Evolutionary conservation across 441 rosid species (phyloP).

Genomic region (Pelargonium citronellum): DNA sequence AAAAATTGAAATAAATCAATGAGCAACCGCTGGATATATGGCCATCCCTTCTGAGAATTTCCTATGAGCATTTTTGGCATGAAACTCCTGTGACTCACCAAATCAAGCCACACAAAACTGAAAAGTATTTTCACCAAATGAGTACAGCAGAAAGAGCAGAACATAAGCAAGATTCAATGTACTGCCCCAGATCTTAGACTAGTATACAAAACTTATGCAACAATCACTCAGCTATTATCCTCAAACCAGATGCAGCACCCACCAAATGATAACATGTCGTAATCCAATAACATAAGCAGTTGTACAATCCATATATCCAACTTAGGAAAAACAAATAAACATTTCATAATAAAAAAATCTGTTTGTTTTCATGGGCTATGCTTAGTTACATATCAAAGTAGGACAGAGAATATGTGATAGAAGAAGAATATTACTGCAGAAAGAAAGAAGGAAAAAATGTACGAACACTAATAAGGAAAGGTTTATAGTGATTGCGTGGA

Average conservation of each 20-base stretch:
- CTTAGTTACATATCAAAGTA: no score
- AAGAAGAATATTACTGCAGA: no score
- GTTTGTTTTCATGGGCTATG: no score
- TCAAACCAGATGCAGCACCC: background rate
- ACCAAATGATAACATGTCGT: no score
- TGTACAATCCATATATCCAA: no score
- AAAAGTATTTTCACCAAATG: conserved; percentile 22
- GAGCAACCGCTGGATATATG: conserved; percentile 82
- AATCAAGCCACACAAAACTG: conserved; percentile 99
- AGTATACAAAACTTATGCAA: background rate
- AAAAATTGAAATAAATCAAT: conserved; percentile 91
- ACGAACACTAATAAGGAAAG: no score
- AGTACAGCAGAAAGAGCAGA: conserved; percentile 15
- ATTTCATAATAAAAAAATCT: no score
- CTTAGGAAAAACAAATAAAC: no score
- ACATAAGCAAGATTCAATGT: background rate
- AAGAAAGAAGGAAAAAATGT: no score
- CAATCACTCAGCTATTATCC: background rate
- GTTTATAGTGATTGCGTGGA: no score
- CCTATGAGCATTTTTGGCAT: conserved; percentile 92
- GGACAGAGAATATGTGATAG: no score
- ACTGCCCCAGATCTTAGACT: background rate
- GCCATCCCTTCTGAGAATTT: conserved; percentile 95
- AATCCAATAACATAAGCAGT: no score
- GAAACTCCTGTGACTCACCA: conserved; percentile 95